Evolutionary conservation across 164 flowering plant species (phyloP).

Genomic region (Brasenia schreberi): DNA sequence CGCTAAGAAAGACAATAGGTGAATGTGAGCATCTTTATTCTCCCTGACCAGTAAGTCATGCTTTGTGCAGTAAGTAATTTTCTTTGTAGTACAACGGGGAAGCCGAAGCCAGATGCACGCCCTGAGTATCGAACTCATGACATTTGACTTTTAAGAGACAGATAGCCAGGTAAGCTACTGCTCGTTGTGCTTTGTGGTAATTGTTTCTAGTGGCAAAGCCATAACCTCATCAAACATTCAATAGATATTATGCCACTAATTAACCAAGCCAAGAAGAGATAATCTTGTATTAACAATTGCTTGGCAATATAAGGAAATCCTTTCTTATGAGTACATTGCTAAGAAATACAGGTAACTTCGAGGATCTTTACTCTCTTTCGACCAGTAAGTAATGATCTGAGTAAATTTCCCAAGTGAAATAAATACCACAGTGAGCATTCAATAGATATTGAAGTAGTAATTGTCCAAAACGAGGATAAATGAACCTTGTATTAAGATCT

Average conservation of each 20-base stretch:
- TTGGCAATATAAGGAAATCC: too few relatives aligned
- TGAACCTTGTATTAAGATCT: neutral
- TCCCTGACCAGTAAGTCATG: neutral
- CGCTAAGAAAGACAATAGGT: neutral
- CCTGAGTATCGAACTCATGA: too few relatives aligned
- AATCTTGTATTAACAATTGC: neutral
- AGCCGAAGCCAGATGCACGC: too few relatives aligned
- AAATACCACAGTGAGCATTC: neutral
- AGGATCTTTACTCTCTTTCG: too few relatives aligned
- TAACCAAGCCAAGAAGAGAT: neutral
- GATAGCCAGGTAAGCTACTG: too few relatives aligned
- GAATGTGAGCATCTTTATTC: neutral
- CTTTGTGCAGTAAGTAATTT: neutral
- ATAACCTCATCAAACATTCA: neutral
- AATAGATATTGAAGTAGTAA: neutral
- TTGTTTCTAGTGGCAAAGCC: neutral
- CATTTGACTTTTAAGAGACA: too few relatives aligned
- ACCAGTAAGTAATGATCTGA: too few relatives aligned
- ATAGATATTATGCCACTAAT: neutral
- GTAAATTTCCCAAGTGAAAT: too few relatives aligned
- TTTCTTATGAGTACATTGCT: too few relatives aligned
- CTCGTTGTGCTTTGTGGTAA: too few relatives aligned
- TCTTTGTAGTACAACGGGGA: neutral
- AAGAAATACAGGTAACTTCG: too few relatives aligned
- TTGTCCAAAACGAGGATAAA: neutral